Evolutionary conservation across 2,329 filamentous ascomycete genomes (phyloP).

Genomic region (Xylogone sp.): DNA sequence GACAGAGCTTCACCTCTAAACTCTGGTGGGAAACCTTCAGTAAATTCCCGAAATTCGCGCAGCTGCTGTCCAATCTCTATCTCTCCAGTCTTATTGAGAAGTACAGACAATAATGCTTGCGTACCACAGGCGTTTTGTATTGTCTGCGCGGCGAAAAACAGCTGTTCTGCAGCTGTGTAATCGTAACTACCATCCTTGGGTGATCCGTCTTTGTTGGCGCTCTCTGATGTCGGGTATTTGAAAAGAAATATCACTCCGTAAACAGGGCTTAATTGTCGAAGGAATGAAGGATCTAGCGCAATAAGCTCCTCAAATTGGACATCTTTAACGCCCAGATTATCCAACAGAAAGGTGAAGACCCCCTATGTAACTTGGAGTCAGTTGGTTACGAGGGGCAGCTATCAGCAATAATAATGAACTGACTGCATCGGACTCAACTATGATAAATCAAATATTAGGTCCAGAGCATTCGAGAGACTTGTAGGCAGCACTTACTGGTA

Average conservation of each 20-base stretch:
- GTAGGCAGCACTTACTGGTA: constrained; percentile 58
- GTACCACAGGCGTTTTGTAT: constrained; percentile 99
- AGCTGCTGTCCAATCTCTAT: constrained; percentile 61
- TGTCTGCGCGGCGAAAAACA: constrained; percentile 95
- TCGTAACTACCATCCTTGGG: constrained; percentile 84
- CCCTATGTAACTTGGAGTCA: constrained; percentile 47
- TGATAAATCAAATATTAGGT: constrained; percentile 10
- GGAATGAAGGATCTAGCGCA: constrained; percentile 73
- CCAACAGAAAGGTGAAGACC: constrained; percentile 95
- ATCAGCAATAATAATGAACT: constrained; percentile 26
- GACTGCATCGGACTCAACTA: constrained; percentile 92
- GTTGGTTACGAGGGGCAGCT: constrained; percentile 7
- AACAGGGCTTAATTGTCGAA: constrained; percentile 69
- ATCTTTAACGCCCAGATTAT: constrained; percentile 84
- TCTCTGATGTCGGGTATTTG: constrained; percentile 78
- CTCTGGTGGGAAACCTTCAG: constrained; percentile 61
- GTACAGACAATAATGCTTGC: constrained; percentile 86
- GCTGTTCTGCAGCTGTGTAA: constrained; percentile 63
- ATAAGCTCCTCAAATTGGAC: constrained; percentile 98
- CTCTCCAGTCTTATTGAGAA: constrained; percentile 73
- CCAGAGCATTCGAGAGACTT: constrained; percentile 11
- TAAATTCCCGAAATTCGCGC: constrained; percentile 68
- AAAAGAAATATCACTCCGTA: constrained; percentile 99
- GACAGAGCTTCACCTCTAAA: constrained; percentile 67
- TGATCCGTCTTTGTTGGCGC: constrained; percentile 49